A percentile compares a stretch with the other conserved stretches of the same genome.
phyloP scores from a whole-genome alignment of 2,329 filamentous ascomycete genomes.

The Claviceps fusiformis region DNA sequence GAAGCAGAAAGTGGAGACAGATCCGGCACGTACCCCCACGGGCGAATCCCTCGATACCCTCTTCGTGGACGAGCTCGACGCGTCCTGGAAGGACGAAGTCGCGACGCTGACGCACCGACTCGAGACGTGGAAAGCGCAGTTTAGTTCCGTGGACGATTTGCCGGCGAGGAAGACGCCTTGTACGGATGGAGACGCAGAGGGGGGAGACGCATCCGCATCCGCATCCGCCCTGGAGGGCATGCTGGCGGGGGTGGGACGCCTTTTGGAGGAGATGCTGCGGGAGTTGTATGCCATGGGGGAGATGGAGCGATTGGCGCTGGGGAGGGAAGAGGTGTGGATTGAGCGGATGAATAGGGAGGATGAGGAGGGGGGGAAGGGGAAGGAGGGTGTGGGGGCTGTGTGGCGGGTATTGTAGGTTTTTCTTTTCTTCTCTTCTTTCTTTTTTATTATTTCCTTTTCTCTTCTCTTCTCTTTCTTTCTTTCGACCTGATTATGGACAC shows the following conservation, averaged over 20 bases:
- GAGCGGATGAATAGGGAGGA: slow-evolving; percentile 34
- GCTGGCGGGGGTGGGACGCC: slow-evolving; percentile 29
- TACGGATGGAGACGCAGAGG: not conserved
- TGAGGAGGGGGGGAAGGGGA: slow-evolving; percentile 19
- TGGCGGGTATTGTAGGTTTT: slow-evolving; percentile 26
- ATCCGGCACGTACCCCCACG: slow-evolving; percentile 4
- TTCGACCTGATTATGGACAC: too few relatives aligned
- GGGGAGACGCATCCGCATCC: too few relatives aligned
- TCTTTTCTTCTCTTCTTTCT: too few relatives aligned
- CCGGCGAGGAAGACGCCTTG: slow-evolving; percentile 13
- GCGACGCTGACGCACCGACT: slow-evolving; percentile 37
- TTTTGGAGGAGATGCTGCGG: slow-evolving; percentile 46
- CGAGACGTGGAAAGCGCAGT: slow-evolving; percentile 36
- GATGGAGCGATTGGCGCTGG: slow-evolving; percentile 44
- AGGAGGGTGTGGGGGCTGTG: slow-evolving; percentile 30
- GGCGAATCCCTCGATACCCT: slow-evolving; percentile 20
- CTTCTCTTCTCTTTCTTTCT: too few relatives aligned
- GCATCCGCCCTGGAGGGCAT: slow-evolving; percentile 30
- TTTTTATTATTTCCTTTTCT: too few relatives aligned
- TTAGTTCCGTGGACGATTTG: slow-evolving; percentile 26
- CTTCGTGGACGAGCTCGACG: slow-evolving; percentile 43
- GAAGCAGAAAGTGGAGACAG: too few relatives aligned
- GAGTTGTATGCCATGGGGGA: slow-evolving; percentile 49
- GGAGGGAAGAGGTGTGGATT: slow-evolving; percentile 46
- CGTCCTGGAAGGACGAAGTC: slow-evolving; percentile 45